Percentiles rank a stretch among this genome's conserved stretches.
Evolutionary conservation across 202 grass and related monocot species (phyloP).

Genomic region (Zoysia matrella): DNA sequence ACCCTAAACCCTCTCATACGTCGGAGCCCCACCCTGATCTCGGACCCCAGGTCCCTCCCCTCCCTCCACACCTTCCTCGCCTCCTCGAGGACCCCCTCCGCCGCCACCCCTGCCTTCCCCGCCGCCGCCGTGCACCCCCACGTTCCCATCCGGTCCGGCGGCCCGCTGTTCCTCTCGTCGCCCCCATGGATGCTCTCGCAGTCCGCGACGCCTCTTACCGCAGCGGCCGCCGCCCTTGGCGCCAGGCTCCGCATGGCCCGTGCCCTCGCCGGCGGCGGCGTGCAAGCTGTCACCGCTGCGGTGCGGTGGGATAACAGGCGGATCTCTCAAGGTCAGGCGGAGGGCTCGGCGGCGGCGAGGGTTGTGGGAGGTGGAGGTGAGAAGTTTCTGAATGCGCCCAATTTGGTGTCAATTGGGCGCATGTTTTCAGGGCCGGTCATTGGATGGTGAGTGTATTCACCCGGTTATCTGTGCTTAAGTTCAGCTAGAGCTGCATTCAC

Average conservation of each 20-base stretch:
- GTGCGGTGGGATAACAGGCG: conserved; percentile 48
- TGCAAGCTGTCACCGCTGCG: conserved; percentile 44
- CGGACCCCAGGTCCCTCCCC: conserved; percentile 29
- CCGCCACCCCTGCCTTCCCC: neutral
- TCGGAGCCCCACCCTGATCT: conserved; percentile 41
- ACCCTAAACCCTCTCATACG: conserved; percentile 69
- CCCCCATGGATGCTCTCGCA: conserved; percentile 76
- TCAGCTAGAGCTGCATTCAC: neutral
- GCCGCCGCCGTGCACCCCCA: conserved; percentile 14
- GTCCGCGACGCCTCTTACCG: conserved; percentile 62
- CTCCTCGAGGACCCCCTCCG: conserved; percentile 12
- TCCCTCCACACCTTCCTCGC: conserved; percentile 40
- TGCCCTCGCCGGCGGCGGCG: conserved; percentile 50
- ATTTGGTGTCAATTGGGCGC: conserved; percentile 90
- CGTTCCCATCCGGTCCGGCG: conserved; percentile 23
- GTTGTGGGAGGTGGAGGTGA: conserved; percentile 39
- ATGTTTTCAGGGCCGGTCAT: conserved; percentile 93
- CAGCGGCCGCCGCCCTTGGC: conserved; percentile 44
- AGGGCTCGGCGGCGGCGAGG: conserved; percentile 3
- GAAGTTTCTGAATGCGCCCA: conserved; percentile 89
- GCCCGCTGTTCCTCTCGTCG: conserved; percentile 65
- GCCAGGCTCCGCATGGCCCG: conserved; percentile 55
- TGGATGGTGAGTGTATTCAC: conserved; percentile 66
- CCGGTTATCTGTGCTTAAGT: conserved; percentile 10
- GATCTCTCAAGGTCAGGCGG: conserved; percentile 19